phyloP scores from a whole-genome alignment of 352 stramenopile species.

The Paralagenidium karlingii region DNA sequence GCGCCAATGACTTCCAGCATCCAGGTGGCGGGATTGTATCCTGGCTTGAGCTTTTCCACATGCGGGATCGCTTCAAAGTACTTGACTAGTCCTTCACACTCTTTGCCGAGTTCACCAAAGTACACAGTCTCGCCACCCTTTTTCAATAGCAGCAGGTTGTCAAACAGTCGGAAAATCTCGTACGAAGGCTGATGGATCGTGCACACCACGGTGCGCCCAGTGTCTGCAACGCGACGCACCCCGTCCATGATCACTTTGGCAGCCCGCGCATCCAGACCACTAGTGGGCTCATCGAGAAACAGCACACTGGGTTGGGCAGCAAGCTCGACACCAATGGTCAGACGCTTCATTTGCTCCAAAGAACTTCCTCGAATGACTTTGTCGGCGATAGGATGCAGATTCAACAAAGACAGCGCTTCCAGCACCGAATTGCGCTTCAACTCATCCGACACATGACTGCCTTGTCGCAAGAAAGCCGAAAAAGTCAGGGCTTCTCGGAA shows the following conservation, averaged over 20 bases:
- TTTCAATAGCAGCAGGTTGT: constrained; percentile 80
- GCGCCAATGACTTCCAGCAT: constrained; percentile 59
- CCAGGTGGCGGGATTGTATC: constrained; percentile 63
- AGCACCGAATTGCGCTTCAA: constrained; percentile 38
- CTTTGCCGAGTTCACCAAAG: constrained; percentile 30
- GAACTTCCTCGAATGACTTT: constrained; percentile 47
- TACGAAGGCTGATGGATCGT: constrained; percentile 89
- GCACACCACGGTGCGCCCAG: constrained; percentile 76
- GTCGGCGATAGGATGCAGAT: constrained; percentile 40
- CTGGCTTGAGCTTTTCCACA: constrained; percentile 14
- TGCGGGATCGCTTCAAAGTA: constrained; percentile 23
- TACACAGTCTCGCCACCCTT: constrained; percentile 43
- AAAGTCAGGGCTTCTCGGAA: constrained; percentile 89
- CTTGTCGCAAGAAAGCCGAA: constrained; percentile 76
- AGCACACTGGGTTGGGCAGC: constrained; percentile 77
- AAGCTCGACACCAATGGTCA: constrained; percentile 87
- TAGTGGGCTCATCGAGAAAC: constrained; percentile 86
- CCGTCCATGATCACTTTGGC: constrained; percentile 83
- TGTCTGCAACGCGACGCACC: constrained; percentile 74
- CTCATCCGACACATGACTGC: constrained; percentile 14
- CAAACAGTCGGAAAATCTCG: constrained; percentile 85
- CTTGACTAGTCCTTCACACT: constrained; percentile 25
- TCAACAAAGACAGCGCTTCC: constrained; percentile 37
- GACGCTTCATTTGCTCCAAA: constrained; percentile 48
- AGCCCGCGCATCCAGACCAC: constrained; percentile 74